phyloP scores from a whole-genome alignment of 139 green algal species.

The Micractinium sp. region DNA sequence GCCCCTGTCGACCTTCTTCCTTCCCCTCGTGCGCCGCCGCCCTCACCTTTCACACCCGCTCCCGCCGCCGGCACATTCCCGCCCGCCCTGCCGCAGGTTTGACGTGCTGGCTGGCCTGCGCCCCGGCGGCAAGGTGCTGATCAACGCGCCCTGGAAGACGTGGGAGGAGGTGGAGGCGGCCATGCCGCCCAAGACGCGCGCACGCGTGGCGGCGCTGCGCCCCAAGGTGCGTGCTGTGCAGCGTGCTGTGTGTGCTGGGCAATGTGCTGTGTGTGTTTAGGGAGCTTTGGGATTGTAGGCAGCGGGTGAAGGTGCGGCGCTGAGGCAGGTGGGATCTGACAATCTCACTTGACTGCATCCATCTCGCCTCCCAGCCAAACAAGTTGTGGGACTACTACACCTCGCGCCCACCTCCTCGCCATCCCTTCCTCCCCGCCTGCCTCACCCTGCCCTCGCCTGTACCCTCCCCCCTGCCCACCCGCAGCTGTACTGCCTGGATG shows the following conservation, averaged over 20 bases:
- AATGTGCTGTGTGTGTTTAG: too few species aligned
- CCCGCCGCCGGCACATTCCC: too few species aligned
- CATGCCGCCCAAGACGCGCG: slow-evolving; percentile 35
- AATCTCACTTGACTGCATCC: background rate
- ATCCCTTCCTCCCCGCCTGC: background rate
- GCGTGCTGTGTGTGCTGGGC: too few species aligned
- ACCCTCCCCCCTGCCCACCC: background rate
- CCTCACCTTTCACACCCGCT: too few species aligned
- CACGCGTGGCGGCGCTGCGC: slow-evolving; percentile 11
- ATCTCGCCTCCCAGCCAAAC: too few species aligned
- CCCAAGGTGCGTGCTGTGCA: background rate
- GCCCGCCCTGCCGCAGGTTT: slow-evolving; percentile 43
- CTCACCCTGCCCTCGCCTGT: background rate
- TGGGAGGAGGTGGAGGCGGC: slow-evolving; percentile 31
- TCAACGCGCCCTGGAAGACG: slow-evolving; percentile 59
- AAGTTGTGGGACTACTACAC: too few species aligned
- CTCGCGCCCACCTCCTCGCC: too few species aligned
- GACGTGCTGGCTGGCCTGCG: slow-evolving; percentile 52
- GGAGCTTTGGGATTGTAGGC: too few species aligned
- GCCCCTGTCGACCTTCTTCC: too few species aligned
- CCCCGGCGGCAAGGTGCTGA: slow-evolving; percentile 53
- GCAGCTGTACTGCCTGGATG: slow-evolving; percentile 54
- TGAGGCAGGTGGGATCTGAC: too few species aligned
- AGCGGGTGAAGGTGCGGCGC: too few species aligned
- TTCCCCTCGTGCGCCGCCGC: too few species aligned